These are phyloP conservation scores for Pseudozyma hubeiensis DNA, from an alignment of 1,284 basidiomycete genomes.

Conservation along the genomic window DNA sequence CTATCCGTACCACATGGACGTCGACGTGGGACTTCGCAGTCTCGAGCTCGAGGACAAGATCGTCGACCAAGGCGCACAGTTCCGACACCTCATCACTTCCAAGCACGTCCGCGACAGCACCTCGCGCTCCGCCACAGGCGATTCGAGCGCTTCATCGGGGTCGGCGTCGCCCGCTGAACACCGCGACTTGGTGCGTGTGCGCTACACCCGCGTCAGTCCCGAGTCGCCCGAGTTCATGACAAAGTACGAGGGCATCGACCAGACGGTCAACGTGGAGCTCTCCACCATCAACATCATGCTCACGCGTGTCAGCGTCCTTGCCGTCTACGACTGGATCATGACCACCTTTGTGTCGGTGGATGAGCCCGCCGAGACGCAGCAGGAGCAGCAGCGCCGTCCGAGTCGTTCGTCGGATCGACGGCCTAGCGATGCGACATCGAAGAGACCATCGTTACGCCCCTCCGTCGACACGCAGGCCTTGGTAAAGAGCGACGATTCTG, in stretches of 20 bases:
- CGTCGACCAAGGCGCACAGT: slow-evolving; percentile 74
- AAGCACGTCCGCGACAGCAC: slow-evolving; percentile 69
- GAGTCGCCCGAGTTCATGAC: slow-evolving; percentile 88
- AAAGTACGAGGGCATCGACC: slow-evolving; percentile 86
- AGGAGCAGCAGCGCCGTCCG: slow-evolving; percentile 33
- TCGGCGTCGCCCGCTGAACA: slow-evolving; percentile 34
- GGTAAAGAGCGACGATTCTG: slow-evolving; percentile 21
- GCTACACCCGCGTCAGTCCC: slow-evolving; percentile 84
- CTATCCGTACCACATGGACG: slow-evolving; percentile 78
- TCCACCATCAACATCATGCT: slow-evolving; percentile 93
- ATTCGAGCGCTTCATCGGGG: slow-evolving; percentile 32
- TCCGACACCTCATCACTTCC: slow-evolving; percentile 81
- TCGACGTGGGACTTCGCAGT: slow-evolving; percentile 81
- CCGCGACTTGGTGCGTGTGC: slow-evolving; percentile 81
- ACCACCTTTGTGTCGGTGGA: slow-evolving; percentile 70
- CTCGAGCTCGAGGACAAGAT: slow-evolving; percentile 74
- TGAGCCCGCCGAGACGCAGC: slow-evolving; percentile 14
- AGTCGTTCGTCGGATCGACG: slow-evolving; percentile 44
- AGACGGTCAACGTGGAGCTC: slow-evolving; percentile 86
- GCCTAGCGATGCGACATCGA: slow-evolving; percentile 38
- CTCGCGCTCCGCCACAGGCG: slow-evolving; percentile 30
- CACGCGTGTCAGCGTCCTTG: slow-evolving; percentile 89
- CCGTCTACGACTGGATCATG: slow-evolving; percentile 97
- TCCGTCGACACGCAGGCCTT: slow-evolving; percentile 26
- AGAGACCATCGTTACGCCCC: slow-evolving; percentile 31